These are phyloP conservation scores for Fusarium armeniacum DNA, from an alignment of 2,329 filamentous ascomycete genomes.

Conservation along the genomic window DNA sequence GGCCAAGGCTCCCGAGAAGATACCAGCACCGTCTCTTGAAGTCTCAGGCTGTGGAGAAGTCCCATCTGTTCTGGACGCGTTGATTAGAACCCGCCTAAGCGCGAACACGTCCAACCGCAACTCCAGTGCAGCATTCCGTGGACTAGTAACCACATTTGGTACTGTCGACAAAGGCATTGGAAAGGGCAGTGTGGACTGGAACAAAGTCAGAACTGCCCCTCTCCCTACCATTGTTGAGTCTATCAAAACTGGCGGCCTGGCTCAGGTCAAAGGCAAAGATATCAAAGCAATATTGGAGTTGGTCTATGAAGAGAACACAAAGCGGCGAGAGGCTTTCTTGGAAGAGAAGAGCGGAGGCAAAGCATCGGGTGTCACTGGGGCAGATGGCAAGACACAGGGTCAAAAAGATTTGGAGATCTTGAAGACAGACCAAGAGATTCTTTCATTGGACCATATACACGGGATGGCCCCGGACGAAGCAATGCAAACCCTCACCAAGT, in stretches of 20 bases:
- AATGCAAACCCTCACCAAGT: conserved; percentile 49
- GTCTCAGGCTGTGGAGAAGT: conserved; percentile 50
- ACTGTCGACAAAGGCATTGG: conserved; percentile 46
- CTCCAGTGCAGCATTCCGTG: conserved; percentile 49
- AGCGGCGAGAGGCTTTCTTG: conserved; percentile 45
- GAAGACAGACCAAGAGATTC: conserved; percentile 47
- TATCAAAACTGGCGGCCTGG: conserved; percentile 67
- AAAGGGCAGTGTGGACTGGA: conserved; percentile 49
- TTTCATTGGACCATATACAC: conserved; percentile 49
- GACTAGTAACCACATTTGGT: conserved; percentile 46
- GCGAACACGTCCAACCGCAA: conserved; percentile 49
- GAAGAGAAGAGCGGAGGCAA: conserved; percentile 43
- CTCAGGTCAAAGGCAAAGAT: conserved; percentile 48
- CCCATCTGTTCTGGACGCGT: conserved; percentile 47
- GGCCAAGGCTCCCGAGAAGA: conserved; percentile 46
- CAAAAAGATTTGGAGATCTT: conserved; percentile 50
- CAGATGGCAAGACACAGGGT: conserved; percentile 45
- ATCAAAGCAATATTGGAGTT: conserved; percentile 49
- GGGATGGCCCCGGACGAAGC: conserved; percentile 49
- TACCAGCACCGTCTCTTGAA: conserved; percentile 49
- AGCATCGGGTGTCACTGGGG: conserved; percentile 31
- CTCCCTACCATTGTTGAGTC: conserved; percentile 68
- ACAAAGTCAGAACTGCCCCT: conserved; percentile 46
- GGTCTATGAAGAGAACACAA: conserved; percentile 47
- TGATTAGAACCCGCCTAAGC: conserved; percentile 49